These are phyloP conservation scores for Globisporangium recalcitrans DNA, from an alignment of 352 stramenopile species.

Conservation along the genomic window DNA sequence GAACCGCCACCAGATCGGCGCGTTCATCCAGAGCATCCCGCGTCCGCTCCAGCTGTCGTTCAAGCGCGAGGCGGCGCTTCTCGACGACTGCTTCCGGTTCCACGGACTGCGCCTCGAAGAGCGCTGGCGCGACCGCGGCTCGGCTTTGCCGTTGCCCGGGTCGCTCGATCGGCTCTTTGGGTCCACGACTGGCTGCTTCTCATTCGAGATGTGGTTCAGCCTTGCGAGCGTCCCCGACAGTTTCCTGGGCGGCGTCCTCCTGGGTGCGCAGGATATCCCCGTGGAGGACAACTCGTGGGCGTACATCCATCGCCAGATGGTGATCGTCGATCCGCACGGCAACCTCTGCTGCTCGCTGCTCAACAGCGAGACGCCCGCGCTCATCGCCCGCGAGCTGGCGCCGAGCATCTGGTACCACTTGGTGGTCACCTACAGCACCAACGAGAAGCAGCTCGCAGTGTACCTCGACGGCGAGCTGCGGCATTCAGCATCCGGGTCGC, in stretches of 20 bases:
- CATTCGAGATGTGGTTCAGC: constrained; percentile 67
- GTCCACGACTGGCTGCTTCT: constrained; percentile 31
- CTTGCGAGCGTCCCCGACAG: constrained; percentile 46
- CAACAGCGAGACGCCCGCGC: constrained; percentile 36
- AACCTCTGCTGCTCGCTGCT: constrained; percentile 59
- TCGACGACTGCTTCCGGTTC: constrained; percentile 60
- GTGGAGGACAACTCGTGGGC: constrained; percentile 42
- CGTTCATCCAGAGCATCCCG: constrained; percentile 50
- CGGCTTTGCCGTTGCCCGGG: constrained; percentile 36
- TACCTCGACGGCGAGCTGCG: constrained; percentile 63
- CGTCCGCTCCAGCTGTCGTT: constrained; percentile 61
- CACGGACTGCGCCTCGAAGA: constrained; percentile 41
- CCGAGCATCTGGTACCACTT: constrained; percentile 69
- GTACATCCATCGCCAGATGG: constrained; percentile 53
- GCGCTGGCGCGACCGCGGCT: constrained; percentile 55
- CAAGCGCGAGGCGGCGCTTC: constrained; percentile 34
- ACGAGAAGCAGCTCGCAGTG: constrained; percentile 23
- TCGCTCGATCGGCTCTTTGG: constrained; percentile 37
- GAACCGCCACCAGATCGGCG: constrained; percentile 52
- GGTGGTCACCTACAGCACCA: constrained; percentile 38
- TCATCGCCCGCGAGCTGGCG: constrained; percentile 43
- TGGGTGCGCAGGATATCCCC: constrained; percentile 49
- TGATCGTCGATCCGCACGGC: constrained; percentile 55
- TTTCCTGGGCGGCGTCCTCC: constrained; percentile 51
- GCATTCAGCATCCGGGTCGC: constrained; percentile 25